Evolutionary conservation across 1,284 basidiomycete species (phyloP).

Genomic region (Meripilus lineatus): DNA sequence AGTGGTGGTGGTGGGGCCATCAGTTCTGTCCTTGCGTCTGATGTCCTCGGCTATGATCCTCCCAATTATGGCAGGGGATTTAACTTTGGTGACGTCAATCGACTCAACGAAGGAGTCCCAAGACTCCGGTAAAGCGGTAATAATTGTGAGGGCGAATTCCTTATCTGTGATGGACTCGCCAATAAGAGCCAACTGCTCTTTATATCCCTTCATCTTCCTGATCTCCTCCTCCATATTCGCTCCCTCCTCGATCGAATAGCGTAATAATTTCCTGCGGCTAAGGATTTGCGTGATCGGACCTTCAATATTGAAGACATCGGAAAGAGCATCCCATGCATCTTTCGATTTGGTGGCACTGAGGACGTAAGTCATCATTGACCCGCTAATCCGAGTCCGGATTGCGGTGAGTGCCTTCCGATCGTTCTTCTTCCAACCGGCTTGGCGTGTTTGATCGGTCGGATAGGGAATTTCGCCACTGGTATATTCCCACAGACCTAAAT

Average conservation of each 20-base stretch:
- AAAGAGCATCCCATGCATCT: too few species aligned
- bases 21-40: constrained; percentile 4
- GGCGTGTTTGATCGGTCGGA: constrained; percentile 7
- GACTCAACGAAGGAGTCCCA: constrained; percentile 7
- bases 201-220: too few species aligned
- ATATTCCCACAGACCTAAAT: constrained; percentile 20
- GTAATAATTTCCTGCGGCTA: constrained; percentile 9
- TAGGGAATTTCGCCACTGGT: constrained; percentile 4
- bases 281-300: constrained; percentile 10
- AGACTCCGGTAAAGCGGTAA: too few species aligned
- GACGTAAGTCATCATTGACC: too few species aligned
- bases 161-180: constrained; percentile 1
- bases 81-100: neutral
- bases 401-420: too few species aligned
- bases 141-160: constrained; percentile 4
- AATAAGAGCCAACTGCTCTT: constrained; percentile 2
- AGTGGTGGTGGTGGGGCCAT: neutral
- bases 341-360: constrained; percentile 9
- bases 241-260: constrained; percentile 11
- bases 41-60: too few species aligned
- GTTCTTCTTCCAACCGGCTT: constrained; percentile 9
- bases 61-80: too few species aligned
- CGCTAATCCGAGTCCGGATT: too few species aligned
- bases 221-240: too few species aligned
- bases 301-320: constrained; percentile 8